Conservation (phyloP, 2,329 filamentous ascomycete genomes). For the Fusarium irregulare region DNA sequence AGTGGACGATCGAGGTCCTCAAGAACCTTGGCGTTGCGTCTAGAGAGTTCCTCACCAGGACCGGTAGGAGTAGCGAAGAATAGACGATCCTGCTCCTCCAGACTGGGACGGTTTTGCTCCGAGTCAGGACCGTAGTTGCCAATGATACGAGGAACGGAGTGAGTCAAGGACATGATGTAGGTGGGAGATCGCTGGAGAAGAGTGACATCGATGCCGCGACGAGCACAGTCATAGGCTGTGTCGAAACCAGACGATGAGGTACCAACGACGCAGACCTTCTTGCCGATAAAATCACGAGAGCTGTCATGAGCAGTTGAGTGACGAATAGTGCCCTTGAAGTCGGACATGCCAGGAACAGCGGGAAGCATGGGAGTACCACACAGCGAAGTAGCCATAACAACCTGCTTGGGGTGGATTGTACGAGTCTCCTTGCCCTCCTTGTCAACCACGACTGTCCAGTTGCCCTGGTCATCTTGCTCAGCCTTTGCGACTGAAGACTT, state of each 20-base stretch:
- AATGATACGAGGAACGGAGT: constrained; percentile 45
- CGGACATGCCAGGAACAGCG: constrained; percentile 4
- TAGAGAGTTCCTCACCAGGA: no score
- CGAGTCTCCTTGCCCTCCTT: constrained; percentile 26
- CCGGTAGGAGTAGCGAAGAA: constrained; percentile 46
- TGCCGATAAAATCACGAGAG: constrained; percentile 12
- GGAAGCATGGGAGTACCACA: constrained; percentile 9
- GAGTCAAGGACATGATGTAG: constrained; percentile 49
- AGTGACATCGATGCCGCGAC: constrained; percentile 19
- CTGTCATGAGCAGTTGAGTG: constrained; percentile 15
- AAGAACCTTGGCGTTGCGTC: no score
- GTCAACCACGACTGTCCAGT: constrained; percentile 65
- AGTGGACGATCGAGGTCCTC: no score
- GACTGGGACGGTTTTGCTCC: constrained; percentile 59
- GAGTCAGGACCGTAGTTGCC: constrained; percentile 40
- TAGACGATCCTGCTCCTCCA: constrained; percentile 63
- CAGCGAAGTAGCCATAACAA: constrained; percentile 18
- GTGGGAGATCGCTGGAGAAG: constrained; percentile 43
- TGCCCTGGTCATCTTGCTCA: constrained; percentile 52
- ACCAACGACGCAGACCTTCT: constrained; percentile 21
- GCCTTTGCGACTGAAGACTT: constrained; percentile 12
- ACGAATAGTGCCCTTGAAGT: constrained; percentile 12
- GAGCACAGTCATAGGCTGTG: constrained; percentile 16
- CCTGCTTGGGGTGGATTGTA: constrained; percentile 15
- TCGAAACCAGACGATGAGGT: constrained; percentile 22